Percentiles rank a stretch among this genome's conserved stretches.
These are phyloP conservation scores for Globisporangium parvum DNA, from an alignment of 352 stramenopile species.

Conservation along the genomic window DNA sequence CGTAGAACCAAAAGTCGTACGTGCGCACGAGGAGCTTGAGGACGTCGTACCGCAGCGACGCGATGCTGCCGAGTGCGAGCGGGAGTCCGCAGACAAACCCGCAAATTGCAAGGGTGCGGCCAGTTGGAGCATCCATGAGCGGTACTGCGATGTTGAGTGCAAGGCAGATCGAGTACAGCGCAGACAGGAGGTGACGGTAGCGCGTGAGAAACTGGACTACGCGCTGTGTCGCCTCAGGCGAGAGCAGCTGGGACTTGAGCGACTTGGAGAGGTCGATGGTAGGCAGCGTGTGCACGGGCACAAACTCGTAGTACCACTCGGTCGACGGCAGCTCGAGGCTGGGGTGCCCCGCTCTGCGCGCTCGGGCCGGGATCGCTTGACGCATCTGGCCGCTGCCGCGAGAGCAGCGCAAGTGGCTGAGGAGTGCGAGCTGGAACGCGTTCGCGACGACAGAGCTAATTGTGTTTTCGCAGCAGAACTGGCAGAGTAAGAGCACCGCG, in stretches of 20 bases:
- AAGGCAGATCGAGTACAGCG: conserved; percentile 10
- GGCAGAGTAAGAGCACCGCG: too few species aligned
- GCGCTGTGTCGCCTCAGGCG: background rate
- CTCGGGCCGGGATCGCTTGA: too few species aligned
- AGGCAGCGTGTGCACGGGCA: conserved; percentile 17
- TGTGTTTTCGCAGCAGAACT: too few species aligned
- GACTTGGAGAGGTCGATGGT: conserved; percentile 24
- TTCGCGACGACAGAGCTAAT: too few species aligned
- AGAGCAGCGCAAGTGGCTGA: too few species aligned
- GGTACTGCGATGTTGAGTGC: conserved; percentile 14
- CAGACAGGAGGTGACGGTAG: conserved; percentile 10
- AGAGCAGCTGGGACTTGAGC: conserved; percentile 20
- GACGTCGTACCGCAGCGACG: conserved; percentile 26
- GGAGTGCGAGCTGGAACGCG: too few species aligned
- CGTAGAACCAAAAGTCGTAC: conserved; percentile 41
- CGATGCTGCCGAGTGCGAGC: conserved; percentile 17
- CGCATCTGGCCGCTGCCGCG: too few species aligned
- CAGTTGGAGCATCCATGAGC: conserved; percentile 13
- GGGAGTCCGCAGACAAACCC: conserved; percentile 14
- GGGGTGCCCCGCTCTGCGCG: too few species aligned
- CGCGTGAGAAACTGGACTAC: conserved; percentile 19
- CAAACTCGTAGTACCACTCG: conserved; percentile 17
- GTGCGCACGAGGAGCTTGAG: conserved; percentile 18
- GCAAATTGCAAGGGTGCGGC: conserved; percentile 7
- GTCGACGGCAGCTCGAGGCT: too few species aligned